phyloP scores from a whole-genome alignment of 257 asterid species.

The Osmanthus fragrans region DNA sequence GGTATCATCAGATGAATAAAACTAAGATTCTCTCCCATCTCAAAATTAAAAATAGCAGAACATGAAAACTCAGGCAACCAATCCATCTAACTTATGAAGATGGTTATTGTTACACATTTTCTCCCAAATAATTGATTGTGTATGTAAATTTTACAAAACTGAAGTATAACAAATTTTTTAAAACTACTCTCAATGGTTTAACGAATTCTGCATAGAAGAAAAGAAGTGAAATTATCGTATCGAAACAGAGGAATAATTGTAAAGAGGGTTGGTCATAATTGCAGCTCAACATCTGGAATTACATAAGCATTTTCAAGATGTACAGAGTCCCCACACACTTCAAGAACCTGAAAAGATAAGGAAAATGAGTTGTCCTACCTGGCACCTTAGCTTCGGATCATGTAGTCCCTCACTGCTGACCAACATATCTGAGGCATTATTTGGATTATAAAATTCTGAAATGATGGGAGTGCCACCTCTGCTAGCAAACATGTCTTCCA shows the following conservation, averaged over 20 bases:
- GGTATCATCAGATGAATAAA: constrained; percentile 17
- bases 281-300: constrained; percentile 12
- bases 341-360: constrained; percentile 12
- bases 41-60: constrained; percentile 17
- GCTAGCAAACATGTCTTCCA: constrained; percentile 42
- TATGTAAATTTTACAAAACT: neutral
- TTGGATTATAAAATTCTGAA: constrained; percentile 74
- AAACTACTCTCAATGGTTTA: neutral
- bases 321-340: constrained; percentile 2
- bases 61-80: constrained; percentile 7
- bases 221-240: constrained; percentile 11
- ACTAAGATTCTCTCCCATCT: constrained; percentile 2
- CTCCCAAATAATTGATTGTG: neutral
- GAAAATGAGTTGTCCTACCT: constrained; percentile 51
- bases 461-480: constrained; percentile 58
- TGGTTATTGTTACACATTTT: neutral
- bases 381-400: constrained; percentile 76
- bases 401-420: constrained; percentile 60
- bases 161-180: neutral
- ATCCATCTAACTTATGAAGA: constrained; percentile 13
- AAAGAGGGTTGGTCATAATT: constrained; percentile 7
- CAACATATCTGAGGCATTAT: constrained; percentile 61
- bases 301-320: constrained; percentile 12
- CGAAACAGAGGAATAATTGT: constrained; percentile 19
- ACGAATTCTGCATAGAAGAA: neutral